Percentiles rank a stretch among this genome's conserved stretches.
These are phyloP conservation scores for Eutrema salsugineum DNA, from an alignment of 441 rosid species.

Conservation along the genomic window DNA sequence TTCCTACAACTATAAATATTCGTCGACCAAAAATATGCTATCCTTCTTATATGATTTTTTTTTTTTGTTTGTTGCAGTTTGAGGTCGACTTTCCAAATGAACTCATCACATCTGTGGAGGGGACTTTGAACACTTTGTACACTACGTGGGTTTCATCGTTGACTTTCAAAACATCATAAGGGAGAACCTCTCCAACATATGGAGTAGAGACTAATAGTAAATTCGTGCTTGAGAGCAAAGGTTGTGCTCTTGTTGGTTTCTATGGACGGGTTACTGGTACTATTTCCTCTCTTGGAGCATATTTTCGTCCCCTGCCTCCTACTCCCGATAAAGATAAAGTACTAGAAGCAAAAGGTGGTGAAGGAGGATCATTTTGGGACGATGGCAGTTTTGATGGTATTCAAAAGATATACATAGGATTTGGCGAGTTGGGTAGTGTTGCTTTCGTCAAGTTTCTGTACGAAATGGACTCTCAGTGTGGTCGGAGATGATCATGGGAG, in stretches of 20 bases:
- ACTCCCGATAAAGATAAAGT: not conserved
- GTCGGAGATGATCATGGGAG: not conserved
- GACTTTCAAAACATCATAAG: not conserved
- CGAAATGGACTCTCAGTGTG: not conserved
- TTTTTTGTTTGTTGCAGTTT: not conserved
- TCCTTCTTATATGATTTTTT: not conserved
- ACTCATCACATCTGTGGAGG: not conserved
- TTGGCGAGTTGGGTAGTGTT: not conserved
- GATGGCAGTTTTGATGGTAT: not conserved
- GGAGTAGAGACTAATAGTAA: not conserved
- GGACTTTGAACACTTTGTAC: not conserved
- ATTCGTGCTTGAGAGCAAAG: not conserved
- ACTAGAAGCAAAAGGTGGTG: not conserved
- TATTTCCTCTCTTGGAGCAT: not conserved
- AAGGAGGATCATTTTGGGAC: not conserved
- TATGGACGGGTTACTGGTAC: not conserved
- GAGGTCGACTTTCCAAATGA: not conserved
- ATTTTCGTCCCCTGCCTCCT: not conserved
- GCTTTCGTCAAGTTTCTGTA: not conserved
- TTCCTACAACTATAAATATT: too few species aligned
- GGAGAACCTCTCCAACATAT: not conserved
- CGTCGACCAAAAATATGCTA: not conserved
- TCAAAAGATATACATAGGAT: not conserved
- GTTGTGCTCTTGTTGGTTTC: not conserved
- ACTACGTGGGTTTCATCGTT: not conserved